These are phyloP conservation scores for Xylaria hypoxylon DNA, from an alignment of 2,329 filamentous ascomycete genomes.

Conservation along the genomic window DNA sequence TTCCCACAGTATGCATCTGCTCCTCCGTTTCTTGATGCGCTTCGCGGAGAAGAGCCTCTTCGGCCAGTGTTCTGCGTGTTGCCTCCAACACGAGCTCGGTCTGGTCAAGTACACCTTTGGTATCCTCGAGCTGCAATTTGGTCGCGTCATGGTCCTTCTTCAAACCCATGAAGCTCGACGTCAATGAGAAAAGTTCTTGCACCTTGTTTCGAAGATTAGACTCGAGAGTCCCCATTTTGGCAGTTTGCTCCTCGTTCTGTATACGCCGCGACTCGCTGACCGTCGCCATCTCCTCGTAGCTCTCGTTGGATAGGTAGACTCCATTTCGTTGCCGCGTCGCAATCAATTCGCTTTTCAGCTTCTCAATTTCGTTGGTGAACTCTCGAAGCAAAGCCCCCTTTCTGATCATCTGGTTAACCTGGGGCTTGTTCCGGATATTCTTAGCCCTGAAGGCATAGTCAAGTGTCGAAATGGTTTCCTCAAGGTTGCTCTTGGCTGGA, in stretches of 20 bases:
- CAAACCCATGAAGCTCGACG: conserved; percentile 85
- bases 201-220: conserved; percentile 91
- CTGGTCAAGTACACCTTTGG: conserved; percentile 83
- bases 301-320: conserved; percentile 90
- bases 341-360: conserved; percentile 92
- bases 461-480: conserved; percentile 97
- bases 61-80: conserved; percentile 79
- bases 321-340: conserved; percentile 93
- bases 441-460: conserved; percentile 98
- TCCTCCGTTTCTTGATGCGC: conserved; percentile 89
- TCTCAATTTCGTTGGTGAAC: conserved; percentile 93
- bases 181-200: conserved; percentile 89
- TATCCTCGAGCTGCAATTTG: conserved; percentile 77
- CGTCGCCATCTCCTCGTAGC: conserved; percentile 89
- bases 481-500: conserved; percentile 91
- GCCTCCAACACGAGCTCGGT: conserved; percentile 85
- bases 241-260: conserved; percentile 89
- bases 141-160: conserved; percentile 91
- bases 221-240: conserved; percentile 93
- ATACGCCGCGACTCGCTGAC: conserved; percentile 94
- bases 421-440: conserved; percentile 98
- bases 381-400: conserved; percentile 94
- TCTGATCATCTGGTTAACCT: conserved; percentile 89
- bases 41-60: conserved; percentile 82
- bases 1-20: conserved; percentile 78